Conservation (phyloP, 345 rosid genomes). For the Turritis glabra region DNA sequence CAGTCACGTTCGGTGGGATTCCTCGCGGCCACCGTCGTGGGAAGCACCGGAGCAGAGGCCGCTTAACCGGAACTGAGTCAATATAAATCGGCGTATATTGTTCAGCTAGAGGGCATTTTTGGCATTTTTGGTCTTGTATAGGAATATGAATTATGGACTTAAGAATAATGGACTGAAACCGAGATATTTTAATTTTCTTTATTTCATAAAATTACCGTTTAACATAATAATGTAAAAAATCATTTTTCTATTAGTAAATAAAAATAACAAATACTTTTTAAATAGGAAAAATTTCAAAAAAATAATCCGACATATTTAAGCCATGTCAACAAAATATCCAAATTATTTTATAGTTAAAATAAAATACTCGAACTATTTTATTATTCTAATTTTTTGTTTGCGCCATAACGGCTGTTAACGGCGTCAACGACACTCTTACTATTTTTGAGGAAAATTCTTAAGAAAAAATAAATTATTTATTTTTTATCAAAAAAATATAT, state of each 20-base stretch:
- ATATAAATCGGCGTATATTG: constrained; percentile 24
- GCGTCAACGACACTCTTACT: too few relatives aligned
- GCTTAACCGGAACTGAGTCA: constrained; percentile 6
- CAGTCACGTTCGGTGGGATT: constrained; percentile 71
- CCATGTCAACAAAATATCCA: too few relatives aligned
- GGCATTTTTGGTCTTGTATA: constrained; percentile 25
- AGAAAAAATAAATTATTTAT: too few relatives aligned
- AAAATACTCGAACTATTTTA: too few relatives aligned
- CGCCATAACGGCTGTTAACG: too few relatives aligned
- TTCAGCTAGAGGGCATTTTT: constrained; percentile 25
- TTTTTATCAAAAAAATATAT: too few relatives aligned
- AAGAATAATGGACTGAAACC: neutral
- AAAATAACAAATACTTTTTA: neutral
- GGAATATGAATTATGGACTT: constrained; percentile 22
- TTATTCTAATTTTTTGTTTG: too few relatives aligned
- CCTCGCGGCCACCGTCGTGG: constrained; percentile 44
- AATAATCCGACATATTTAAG: too few relatives aligned
- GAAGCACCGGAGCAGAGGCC: constrained; percentile 42
- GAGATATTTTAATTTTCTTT: neutral
- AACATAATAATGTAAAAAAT: neutral
- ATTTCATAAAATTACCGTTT: neutral
- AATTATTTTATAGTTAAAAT: too few relatives aligned
- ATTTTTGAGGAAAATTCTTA: too few relatives aligned
- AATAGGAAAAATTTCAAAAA: too few relatives aligned
- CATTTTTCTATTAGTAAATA: neutral